phyloP scores from a whole-genome alignment of 345 rosid genomes.

The Gossypium rotundifolium region DNA sequence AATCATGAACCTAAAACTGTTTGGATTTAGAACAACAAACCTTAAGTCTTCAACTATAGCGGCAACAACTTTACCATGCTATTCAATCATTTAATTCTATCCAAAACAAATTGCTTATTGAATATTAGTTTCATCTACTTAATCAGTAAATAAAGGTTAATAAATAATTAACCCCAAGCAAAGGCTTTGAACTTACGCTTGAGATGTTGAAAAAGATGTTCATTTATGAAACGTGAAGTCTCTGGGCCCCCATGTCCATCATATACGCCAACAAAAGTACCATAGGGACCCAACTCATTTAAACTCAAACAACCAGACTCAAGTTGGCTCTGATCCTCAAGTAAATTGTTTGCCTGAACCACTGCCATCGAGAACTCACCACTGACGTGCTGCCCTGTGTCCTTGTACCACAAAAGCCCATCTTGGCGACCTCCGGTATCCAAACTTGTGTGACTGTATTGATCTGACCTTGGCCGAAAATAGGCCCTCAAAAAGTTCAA shows the following conservation, averaged over 20 bases:
- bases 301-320: constrained; percentile 70
- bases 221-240: constrained; percentile 67
- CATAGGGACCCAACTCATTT: constrained; percentile 53
- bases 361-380: constrained; percentile 96
- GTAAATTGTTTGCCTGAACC: constrained; percentile 84
- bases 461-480: constrained; percentile 70
- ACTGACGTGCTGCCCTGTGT: constrained; percentile 59
- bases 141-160: background rate
- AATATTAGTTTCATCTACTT: background rate
- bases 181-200: constrained; percentile 43
- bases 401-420: constrained; percentile 78
- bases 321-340: constrained; percentile 88
- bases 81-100: constrained; percentile 3
- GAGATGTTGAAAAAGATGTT: constrained; percentile 71
- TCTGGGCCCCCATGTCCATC: constrained; percentile 96
- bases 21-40: constrained; percentile 1
- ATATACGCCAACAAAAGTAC: constrained; percentile 84
- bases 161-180: background rate
- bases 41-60: background rate
- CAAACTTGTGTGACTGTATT: constrained; percentile 41
- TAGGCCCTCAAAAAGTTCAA: constrained; percentile 78
- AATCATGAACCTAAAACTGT: background rate
- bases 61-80: background rate
- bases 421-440: constrained; percentile 77
- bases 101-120: background rate